phyloP scores from a whole-genome alignment of 2,329 filamentous ascomycete species.

The Fusarium haematococcum region DNA sequence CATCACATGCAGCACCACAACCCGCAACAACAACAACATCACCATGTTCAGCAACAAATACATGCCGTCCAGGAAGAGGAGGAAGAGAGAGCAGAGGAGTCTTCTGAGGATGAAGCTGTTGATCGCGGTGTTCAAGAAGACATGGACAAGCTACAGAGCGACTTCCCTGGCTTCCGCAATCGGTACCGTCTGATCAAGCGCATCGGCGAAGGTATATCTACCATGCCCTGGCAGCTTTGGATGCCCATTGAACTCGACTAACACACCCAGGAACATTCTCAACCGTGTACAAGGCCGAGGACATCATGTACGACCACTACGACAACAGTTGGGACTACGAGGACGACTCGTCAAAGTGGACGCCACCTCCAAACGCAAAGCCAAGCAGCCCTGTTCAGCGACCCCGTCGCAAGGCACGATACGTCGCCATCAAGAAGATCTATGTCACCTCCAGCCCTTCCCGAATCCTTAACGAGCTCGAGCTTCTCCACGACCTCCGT shows the following conservation, averaged over 20 bases:
- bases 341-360: constrained; percentile 74
- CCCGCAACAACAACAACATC: constrained; percentile 28
- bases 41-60: constrained; percentile 20
- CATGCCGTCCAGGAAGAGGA: constrained; percentile 49
- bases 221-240: too few species aligned
- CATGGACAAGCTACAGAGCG: constrained; percentile 85
- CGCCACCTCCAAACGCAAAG: constrained; percentile 78
- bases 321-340: constrained; percentile 89
- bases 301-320: constrained; percentile 85
- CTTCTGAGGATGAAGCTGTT: constrained; percentile 71
- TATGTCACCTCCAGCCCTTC: constrained; percentile 96
- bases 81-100: constrained; percentile 56
- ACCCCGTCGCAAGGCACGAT: constrained; percentile 66
- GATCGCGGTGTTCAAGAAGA: constrained; percentile 82
- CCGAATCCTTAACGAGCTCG: constrained; percentile 95
- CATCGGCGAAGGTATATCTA: constrained; percentile 85
- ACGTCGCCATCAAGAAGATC: constrained; percentile 98
- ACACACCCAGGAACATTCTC: constrained; percentile 88
- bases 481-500: constrained; percentile 88
- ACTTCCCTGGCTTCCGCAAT: constrained; percentile 85
- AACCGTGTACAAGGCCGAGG: constrained; percentile 98
- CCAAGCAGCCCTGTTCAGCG: constrained; percentile 51
- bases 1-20: constrained; percentile 28
- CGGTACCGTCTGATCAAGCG: constrained; percentile 93
- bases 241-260: constrained; percentile 15